phyloP scores from a whole-genome alignment of 2,329 filamentous ascomycete species.

The Phaeoacremonium minimum region DNA sequence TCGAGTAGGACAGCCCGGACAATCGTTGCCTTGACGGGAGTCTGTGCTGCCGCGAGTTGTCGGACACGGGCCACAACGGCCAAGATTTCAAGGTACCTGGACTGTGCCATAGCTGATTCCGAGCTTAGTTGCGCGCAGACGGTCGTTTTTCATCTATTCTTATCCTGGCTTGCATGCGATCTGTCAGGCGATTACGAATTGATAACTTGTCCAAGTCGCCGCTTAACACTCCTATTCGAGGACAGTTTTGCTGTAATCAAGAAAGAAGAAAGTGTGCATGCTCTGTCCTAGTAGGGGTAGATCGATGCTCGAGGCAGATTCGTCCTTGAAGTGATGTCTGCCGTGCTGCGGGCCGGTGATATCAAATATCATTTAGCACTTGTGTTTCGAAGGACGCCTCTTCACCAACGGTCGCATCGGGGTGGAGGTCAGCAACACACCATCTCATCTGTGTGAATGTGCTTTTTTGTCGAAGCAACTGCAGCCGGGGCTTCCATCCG shows the following conservation, averaged over 20 bases:
- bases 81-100: background rate
- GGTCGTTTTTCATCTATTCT: constrained; percentile 3
- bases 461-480: constrained; percentile 7
- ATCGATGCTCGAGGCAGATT: background rate
- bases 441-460: background rate
- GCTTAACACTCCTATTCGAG: background rate
- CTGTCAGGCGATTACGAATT: background rate
- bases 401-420: background rate
- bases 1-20: too few relatives aligned
- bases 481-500: background rate
- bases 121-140: background rate
- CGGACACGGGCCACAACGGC: background rate
- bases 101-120: background rate
- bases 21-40: background rate
- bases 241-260: constrained; percentile 12
- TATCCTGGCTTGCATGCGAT: background rate
- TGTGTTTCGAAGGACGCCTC: background rate
- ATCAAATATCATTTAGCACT: too few relatives aligned
- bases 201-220: background rate
- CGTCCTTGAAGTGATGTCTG: background rate
- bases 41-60: background rate
- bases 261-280: constrained; percentile 3
- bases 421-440: background rate
- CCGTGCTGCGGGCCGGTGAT: too few relatives aligned
- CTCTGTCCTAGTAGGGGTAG: background rate